Conservation (phyloP, 139 green algal genomes). For the Microglena sp. region DNA sequence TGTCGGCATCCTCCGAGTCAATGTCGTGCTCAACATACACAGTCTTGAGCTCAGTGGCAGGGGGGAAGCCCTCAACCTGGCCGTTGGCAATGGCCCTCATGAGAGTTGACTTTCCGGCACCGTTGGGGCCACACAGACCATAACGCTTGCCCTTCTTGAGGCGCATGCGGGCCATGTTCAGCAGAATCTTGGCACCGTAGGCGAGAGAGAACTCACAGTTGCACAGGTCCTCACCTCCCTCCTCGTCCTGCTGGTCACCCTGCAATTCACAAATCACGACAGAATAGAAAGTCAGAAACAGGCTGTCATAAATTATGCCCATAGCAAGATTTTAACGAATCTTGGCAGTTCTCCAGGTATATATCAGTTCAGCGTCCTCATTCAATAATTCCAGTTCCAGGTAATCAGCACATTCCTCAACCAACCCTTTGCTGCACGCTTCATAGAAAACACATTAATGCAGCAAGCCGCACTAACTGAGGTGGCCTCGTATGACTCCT, state of each 20-base stretch:
- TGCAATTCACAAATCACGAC: conserved; percentile 2
- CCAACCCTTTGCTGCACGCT: too few species aligned
- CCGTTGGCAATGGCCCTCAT: conserved; percentile 89
- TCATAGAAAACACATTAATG: too few species aligned
- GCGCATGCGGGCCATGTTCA: conserved; percentile 76
- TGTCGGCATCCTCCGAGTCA: conserved; percentile 52
- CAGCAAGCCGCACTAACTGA: too few species aligned
- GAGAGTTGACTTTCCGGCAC: conserved; percentile 80
- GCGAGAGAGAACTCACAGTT: conserved; percentile 85
- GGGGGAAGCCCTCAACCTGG: conserved; percentile 81
- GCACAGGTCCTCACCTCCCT: conserved; percentile 81
- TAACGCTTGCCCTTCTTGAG: conserved; percentile 68
- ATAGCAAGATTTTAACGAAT: too few species aligned
- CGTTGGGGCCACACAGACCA: conserved; percentile 81
- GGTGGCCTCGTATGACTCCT: too few species aligned
- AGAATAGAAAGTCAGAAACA: too few species aligned
- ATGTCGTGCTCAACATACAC: conserved; percentile 92
- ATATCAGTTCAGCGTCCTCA: too few species aligned
- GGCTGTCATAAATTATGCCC: too few species aligned
- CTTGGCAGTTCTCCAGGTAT: too few species aligned
- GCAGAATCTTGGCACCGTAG: conserved; percentile 83
- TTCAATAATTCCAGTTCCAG: too few species aligned
- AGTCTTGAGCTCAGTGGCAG: conserved; percentile 67
- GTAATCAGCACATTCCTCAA: too few species aligned
- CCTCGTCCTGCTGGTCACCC: conserved; percentile 42